A percentile compares a stretch with the other conserved stretches of the same genome.
phyloP scores from a whole-genome alignment of 371 early-diverging fungal genomes.

The Mucor irregularis region DNA sequence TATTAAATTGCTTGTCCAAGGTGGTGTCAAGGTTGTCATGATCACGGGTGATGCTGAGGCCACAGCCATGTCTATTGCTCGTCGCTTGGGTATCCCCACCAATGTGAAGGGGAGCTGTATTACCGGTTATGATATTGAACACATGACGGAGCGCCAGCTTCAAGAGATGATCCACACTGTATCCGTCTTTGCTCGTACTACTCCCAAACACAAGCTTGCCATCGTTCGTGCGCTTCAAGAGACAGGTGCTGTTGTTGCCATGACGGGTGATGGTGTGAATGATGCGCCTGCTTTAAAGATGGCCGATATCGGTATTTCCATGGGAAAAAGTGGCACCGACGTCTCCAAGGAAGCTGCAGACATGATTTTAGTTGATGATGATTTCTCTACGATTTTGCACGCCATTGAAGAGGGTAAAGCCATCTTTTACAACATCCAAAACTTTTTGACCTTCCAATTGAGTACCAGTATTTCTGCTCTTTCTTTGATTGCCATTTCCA shows the following conservation, averaged over 20 bases:
- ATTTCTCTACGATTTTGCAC: slow-evolving; percentile 78
- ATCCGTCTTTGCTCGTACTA: slow-evolving; percentile 87
- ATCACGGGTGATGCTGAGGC: slow-evolving; percentile 90
- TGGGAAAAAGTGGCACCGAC: slow-evolving; percentile 90
- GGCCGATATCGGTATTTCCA: slow-evolving; percentile 91
- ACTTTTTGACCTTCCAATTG: slow-evolving; percentile 88
- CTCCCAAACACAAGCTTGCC: slow-evolving; percentile 88
- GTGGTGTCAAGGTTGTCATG: slow-evolving; percentile 86
- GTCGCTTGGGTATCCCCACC: slow-evolving; percentile 71
- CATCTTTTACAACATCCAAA: slow-evolving; percentile 92
- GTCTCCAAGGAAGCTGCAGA: slow-evolving; percentile 92
- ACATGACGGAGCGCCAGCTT: slow-evolving; percentile 63
- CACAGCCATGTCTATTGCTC: slow-evolving; percentile 81
- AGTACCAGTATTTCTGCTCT: slow-evolving; percentile 86
- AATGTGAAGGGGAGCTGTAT: slow-evolving; percentile 56
- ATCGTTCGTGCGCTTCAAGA: slow-evolving; percentile 81
- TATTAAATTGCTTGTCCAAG: slow-evolving; percentile 60
- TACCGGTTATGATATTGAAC: slow-evolving; percentile 76
- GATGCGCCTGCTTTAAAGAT: slow-evolving; percentile 90
- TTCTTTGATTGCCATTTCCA: slow-evolving; percentile 83
- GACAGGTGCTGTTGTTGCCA: slow-evolving; percentile 78
- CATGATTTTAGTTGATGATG: slow-evolving; percentile 90
- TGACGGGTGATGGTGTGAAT: slow-evolving; percentile 98
- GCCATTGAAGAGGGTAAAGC: slow-evolving; percentile 93
- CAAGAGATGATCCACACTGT: slow-evolving; percentile 59